Evolutionary conservation across 2,329 filamentous ascomycete species (phyloP).

Genomic region (Ophiostoma montium): DNA sequence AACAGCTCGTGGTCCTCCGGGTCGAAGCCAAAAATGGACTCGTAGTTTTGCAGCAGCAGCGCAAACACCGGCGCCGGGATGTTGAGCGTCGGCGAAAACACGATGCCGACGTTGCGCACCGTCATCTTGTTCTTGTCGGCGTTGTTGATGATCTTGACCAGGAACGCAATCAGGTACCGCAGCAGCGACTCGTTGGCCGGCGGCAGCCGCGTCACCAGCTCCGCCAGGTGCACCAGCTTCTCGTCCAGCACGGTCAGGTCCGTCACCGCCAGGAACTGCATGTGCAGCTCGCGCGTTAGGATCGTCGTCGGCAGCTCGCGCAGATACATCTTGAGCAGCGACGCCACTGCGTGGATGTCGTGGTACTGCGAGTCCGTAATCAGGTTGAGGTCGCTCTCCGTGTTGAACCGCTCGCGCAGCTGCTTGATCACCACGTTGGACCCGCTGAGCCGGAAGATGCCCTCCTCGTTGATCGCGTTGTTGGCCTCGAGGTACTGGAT

Average conservation of each 20-base stretch:
- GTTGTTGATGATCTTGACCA: slow-evolving; percentile 87
- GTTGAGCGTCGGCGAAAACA: slow-evolving; percentile 93
- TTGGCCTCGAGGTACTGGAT: slow-evolving; percentile 83
- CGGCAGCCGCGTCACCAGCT: slow-evolving; percentile 68
- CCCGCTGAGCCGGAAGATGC: slow-evolving; percentile 93
- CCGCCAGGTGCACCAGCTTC: slow-evolving; percentile 63
- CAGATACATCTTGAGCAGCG: slow-evolving; percentile 83
- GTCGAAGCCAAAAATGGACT: slow-evolving; percentile 64
- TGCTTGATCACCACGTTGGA: slow-evolving; percentile 89
- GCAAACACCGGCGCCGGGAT: slow-evolving; percentile 92
- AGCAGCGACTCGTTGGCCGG: slow-evolving; percentile 68
- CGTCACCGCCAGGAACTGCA: slow-evolving; percentile 74
- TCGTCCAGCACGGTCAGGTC: slow-evolving; percentile 62
- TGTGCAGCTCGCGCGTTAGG: slow-evolving; percentile 75
- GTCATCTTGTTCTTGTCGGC: slow-evolving; percentile 94
- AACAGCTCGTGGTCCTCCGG: slow-evolving; percentile 50
- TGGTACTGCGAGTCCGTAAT: slow-evolving; percentile 72
- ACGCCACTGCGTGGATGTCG: slow-evolving; percentile 92
- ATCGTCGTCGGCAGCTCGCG: slow-evolving; percentile 86
- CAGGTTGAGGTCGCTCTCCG: slow-evolving; percentile 80
- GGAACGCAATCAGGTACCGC: slow-evolving; percentile 71
- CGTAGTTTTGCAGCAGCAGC: slow-evolving; percentile 81
- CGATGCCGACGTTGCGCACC: slow-evolving; percentile 90
- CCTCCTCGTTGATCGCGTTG: slow-evolving; percentile 73
- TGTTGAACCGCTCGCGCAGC: slow-evolving; percentile 85